phyloP scores from a whole-genome alignment of 2,329 filamentous ascomycete genomes.

The Exserohilum rostratum region DNA sequence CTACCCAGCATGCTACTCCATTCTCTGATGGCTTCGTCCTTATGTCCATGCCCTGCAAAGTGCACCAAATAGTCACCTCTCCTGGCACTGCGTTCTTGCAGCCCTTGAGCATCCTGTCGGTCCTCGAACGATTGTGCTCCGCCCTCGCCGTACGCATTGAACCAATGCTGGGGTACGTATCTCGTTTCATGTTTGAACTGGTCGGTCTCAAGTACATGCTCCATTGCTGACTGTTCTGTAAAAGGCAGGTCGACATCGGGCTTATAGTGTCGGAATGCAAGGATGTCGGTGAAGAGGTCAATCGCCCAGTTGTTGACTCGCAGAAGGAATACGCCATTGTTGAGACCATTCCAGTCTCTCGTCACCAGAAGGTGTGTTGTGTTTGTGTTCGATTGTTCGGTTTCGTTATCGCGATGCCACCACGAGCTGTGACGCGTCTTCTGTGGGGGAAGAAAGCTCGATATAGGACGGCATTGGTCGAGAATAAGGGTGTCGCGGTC shows the following conservation, averaged over 20 bases:
- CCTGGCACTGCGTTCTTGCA: slow-evolving; percentile 45
- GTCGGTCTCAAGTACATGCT: slow-evolving; percentile 42
- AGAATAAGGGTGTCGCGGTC: slow-evolving; percentile 55
- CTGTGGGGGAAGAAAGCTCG: slow-evolving; percentile 47
- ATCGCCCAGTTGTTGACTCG: slow-evolving; percentile 50
- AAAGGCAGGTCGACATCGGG: slow-evolving; percentile 46
- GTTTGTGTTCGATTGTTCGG: neutral
- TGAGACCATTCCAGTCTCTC: slow-evolving; percentile 52
- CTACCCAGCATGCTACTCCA: slow-evolving; percentile 34
- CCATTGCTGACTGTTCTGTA: slow-evolving; percentile 53
- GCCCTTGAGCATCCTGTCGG: slow-evolving; percentile 44
- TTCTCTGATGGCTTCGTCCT: slow-evolving; percentile 44
- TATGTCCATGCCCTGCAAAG: slow-evolving; percentile 48
- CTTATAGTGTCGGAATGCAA: slow-evolving; percentile 49
- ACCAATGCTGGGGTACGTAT: slow-evolving; percentile 52
- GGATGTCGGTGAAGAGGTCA: slow-evolving; percentile 48
- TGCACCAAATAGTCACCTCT: slow-evolving; percentile 54
- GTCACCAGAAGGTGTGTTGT: slow-evolving; percentile 46
- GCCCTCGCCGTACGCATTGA: slow-evolving; percentile 51
- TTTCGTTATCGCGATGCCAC: slow-evolving; percentile 13
- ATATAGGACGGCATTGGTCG: slow-evolving; percentile 51
- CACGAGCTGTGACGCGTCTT: slow-evolving; percentile 23
- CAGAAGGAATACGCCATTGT: slow-evolving; percentile 53
- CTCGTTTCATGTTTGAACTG: slow-evolving; percentile 43
- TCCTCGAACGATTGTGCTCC: slow-evolving; percentile 18